Base-by-base conservation (phyloP, 2,329 filamentous ascomycete species). In the Neodidymelliopsis sp. region DNA sequence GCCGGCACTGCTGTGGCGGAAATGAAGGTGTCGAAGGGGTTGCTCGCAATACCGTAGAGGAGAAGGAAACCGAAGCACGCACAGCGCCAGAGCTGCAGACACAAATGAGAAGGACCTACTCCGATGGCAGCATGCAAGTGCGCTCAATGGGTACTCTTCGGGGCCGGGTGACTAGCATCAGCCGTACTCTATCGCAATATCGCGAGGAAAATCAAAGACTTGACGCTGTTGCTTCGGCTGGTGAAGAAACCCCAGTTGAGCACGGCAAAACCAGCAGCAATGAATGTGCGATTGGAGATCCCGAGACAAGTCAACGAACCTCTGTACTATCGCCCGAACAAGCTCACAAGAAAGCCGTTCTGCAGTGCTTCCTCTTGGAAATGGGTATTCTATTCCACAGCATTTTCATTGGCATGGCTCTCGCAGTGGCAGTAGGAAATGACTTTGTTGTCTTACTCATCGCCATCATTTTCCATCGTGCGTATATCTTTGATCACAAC, bases 351-450 rank as follows among this genome's bases (percentile, higher is more conserved):
- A 69, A 67, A 43, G 63, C 63, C 7, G 49, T 70, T 0, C 56
- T 72, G 61, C 67, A 72, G 25, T 67, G 64, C 34, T 65, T 70
- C n/a, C 66, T 77, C 40, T 72, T 83, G 10, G 83, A 85, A 67
- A 84, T 78, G 65, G 83, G 83, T 23, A 79, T 86, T 53, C 76
- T 86, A 43, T 84, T 86, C 66, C 84, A 86, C 71, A 82, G 79
- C 13, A 77, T 85, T 40, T 83, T 86, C 65, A 85, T 86, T 53
- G 84, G 84, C 6, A 75, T 86, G 38, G 84, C 83, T 39, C 75
- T 86, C 2, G 82, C 80, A 10, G 81, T 84, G 1, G 75, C 79
- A 0, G 81, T 82, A 13, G 67, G 67, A 2, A 70, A 75, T 1
- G 82, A 84, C 47, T 85, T 85, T 63, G 67, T 70, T 4, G 80